These are phyloP conservation scores for Capillidium rhysosporum DNA, from an alignment of 371 early-diverging fungal genomes.

Conservation along the genomic window DNA sequence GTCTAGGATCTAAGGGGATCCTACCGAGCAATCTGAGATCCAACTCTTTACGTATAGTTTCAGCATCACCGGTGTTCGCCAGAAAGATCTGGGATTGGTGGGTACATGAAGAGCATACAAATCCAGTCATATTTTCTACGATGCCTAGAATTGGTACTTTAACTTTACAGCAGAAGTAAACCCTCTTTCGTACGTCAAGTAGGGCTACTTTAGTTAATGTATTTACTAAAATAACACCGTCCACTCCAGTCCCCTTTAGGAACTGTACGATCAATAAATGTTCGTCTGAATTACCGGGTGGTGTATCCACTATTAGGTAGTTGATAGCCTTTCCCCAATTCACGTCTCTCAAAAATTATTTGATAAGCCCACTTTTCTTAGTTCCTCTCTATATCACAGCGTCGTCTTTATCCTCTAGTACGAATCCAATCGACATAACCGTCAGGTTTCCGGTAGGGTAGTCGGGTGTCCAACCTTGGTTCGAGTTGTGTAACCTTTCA, in stretches of 20 bases:
- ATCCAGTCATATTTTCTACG: conserved; percentile 98
- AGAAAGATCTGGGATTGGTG: conserved; percentile 71
- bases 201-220: conserved; percentile 96
- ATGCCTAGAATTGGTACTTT: conserved; percentile 81
- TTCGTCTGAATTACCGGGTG: conserved; percentile 98
- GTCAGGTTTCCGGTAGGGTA: conserved; percentile 74
- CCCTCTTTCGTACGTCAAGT: conserved; percentile 91
- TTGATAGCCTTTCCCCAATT: conserved; percentile 80
- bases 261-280: conserved; percentile 75
- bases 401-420: conserved; percentile 73
- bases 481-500: conserved; percentile 67
- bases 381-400: conserved; percentile 99
- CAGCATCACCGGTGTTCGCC: conserved; percentile 80
- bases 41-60: conserved; percentile 54
- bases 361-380: conserved; percentile 87
- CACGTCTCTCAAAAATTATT: conserved; percentile 92
- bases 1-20: conserved; percentile 83
- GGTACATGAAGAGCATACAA: conserved; percentile 84
- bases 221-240: conserved; percentile 89
- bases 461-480: conserved; percentile 76
- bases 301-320: conserved; percentile 93
- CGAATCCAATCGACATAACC: conserved; percentile 92
- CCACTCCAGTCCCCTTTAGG: conserved; percentile 55
- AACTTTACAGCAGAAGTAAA: conserved; percentile 89
- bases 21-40: conserved; percentile 57